phyloP scores from a whole-genome alignment of 2,329 filamentous ascomycete genomes.

The Microsporum ferrugineum region DNA sequence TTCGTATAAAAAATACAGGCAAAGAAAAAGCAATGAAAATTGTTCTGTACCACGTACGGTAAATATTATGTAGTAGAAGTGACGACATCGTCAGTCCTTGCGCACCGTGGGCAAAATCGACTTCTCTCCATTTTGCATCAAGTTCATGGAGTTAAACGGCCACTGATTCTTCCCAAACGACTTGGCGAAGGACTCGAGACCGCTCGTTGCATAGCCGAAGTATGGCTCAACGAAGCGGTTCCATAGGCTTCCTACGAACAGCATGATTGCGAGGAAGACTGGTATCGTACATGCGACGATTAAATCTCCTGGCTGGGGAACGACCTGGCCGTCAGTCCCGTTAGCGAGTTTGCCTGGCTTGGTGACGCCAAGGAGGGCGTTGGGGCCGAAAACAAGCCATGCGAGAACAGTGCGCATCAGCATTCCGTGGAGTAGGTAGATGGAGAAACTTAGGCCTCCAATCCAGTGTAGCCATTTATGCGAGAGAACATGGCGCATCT shows the following conservation, averaged over 20 bases:
- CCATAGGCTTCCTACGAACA: constrained; percentile 41
- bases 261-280: constrained; percentile 40
- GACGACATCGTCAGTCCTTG: neutral
- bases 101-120: neutral
- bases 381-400: constrained; percentile 47
- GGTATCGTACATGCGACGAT: constrained; percentile 32
- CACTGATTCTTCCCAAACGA: constrained; percentile 7
- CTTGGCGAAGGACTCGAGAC: constrained; percentile 19
- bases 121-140: neutral
- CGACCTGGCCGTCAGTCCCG: constrained; percentile 5
- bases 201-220: constrained; percentile 25
- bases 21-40: neutral
- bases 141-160: neutral
- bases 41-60: neutral
- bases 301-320: constrained; percentile 29
- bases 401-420: constrained; percentile 49
- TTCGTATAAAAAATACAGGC: neutral
- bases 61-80: neutral
- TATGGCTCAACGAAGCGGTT: constrained; percentile 44
- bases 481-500: constrained; percentile 43
- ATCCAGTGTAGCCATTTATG: constrained; percentile 49
- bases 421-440: constrained; percentile 53
- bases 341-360: neutral
- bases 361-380: constrained; percentile 14
- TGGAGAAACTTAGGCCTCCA: constrained; percentile 52